phyloP scores from a whole-genome alignment of 306 rosid genomes.

The Aeschynomene evenia region DNA sequence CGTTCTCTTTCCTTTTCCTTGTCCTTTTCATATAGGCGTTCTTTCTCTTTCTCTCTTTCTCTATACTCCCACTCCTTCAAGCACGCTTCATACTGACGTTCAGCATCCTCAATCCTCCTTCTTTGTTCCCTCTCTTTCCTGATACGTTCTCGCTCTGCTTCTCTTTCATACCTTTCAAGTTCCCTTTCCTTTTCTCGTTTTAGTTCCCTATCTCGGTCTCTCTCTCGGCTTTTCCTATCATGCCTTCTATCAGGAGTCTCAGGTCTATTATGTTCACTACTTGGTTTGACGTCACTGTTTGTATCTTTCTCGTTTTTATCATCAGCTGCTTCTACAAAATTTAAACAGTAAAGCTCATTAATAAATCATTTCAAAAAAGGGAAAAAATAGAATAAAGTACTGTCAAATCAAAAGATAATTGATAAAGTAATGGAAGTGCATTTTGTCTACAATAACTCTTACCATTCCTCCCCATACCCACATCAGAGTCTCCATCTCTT shows the following conservation, averaged over 20 bases:
- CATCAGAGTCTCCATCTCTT: slow-evolving; percentile 77
- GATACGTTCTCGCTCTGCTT: slow-evolving; percentile 91
- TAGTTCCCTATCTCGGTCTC: slow-evolving; percentile 83
- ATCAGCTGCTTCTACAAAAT: slow-evolving; percentile 59
- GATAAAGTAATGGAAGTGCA: slow-evolving; percentile 16
- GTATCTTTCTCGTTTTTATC: slow-evolving; percentile 74
- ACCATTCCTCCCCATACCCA: slow-evolving; percentile 63
- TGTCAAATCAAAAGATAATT: slow-evolving; percentile 3
- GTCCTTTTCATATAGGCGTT: slow-evolving; percentile 86
- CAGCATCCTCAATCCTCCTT: slow-evolving; percentile 86
- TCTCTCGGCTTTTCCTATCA: slow-evolving; percentile 84
- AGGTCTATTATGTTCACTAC: slow-evolving; percentile 70
- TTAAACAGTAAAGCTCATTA: slow-evolving; percentile 22
- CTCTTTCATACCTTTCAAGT: slow-evolving; percentile 94
- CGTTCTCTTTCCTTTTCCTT: slow-evolving; percentile 95
- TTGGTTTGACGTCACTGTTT: slow-evolving; percentile 58
- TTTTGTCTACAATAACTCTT: slow-evolving; percentile 31
- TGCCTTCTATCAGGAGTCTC: slow-evolving; percentile 91
- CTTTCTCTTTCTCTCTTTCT: slow-evolving; percentile 92
- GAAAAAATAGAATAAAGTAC: neutral
- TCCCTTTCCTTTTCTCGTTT: slow-evolving; percentile 94
- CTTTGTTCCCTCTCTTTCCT: slow-evolving; percentile 96
- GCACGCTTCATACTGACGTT: slow-evolving; percentile 78
- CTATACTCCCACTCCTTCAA: slow-evolving; percentile 98
- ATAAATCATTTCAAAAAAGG: slow-evolving; percentile 1